Evolutionary conservation across 441 rosid species (phyloP), one percentile per base, ranked within the genome.

Genomic region (Rhodomyrtus psidioides): DNA sequence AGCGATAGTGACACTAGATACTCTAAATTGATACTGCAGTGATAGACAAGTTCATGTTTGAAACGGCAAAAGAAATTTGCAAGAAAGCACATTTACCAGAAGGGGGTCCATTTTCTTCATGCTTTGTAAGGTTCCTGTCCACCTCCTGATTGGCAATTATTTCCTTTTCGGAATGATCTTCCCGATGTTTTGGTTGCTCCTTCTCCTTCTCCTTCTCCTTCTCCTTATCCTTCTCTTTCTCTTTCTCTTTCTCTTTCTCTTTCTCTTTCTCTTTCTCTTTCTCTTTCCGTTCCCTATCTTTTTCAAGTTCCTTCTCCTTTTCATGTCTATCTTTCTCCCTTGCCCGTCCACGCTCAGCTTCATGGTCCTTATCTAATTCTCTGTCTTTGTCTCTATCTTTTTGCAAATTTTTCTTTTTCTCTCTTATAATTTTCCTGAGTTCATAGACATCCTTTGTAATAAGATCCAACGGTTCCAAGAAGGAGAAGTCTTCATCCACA

Each of bases 401-500:
- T 53, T 89, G 92, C 86, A 92, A 60, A 88, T 86, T 94, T 90
- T 92, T 95, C 94, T 90, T 96, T 88, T 89, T 95, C 46, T 95
- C 99, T 90, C 89, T 95, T 60, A 95, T 92, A 89, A 98, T 93
- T 86, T 94, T 93, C 60, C 92, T 95, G 89, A 98, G 89, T 88
- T 96, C 96, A 88, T 88, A 86, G 7, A 95, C 96, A 94, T 95
- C 95, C 90, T 95, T 96, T 57, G 99, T 94, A 34, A 98, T 98
- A 83, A 98, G 93, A 92, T 98, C 99, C 93, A 98, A 89, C 14
- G 99, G 99, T 91, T 96, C 97, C 89, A 98, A 91, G 89, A 98
- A 94, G 44, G 98, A 98, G 92, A 98, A 98, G 91, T 98, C 99
- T 89, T 96, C 99, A 62, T 98, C 99, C 86, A 91, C 91, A 87